Evolutionary conservation across 2,329 filamentous ascomycete genomes (phyloP).

Genomic region (Verticillium klebahnii): DNA sequence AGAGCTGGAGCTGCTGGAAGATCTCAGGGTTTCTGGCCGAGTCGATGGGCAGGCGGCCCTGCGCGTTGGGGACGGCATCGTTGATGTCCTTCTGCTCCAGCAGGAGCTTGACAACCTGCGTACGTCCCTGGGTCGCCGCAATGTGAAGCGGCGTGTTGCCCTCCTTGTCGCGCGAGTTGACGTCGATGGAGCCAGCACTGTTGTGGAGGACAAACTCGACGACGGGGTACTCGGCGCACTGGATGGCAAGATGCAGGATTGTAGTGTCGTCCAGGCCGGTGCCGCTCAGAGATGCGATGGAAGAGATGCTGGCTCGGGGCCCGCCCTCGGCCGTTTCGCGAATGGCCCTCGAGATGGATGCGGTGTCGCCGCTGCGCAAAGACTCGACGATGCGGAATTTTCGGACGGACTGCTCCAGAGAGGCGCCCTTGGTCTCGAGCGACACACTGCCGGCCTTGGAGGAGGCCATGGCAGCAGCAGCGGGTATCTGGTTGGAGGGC

Average conservation of each 20-base stretch:
- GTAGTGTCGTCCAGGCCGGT: conserved; percentile 72
- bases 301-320: conserved; percentile 53
- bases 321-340: conserved; percentile 56
- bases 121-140: conserved; percentile 76
- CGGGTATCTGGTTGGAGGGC: conserved; percentile 27
- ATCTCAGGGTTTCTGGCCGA: conserved; percentile 89
- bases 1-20: conserved; percentile 89
- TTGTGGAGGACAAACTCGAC: conserved; percentile 92
- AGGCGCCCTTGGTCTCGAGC: conserved; percentile 40
- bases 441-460: conserved; percentile 13
- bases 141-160: conserved; percentile 92
- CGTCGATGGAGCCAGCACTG: conserved; percentile 61
- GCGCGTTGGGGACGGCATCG: conserved; percentile 79
- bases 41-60: conserved; percentile 81
- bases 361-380: conserved; percentile 83
- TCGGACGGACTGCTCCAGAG: conserved; percentile 87
- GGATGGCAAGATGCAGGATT: conserved; percentile 87
- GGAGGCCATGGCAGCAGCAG: conserved; percentile 6
- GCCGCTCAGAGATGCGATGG: conserved; percentile 37
- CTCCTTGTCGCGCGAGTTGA: conserved; percentile 88
- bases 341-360: conserved; percentile 82
- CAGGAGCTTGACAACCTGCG: conserved; percentile 74
- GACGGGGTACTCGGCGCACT: conserved; percentile 88
- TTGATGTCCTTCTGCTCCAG: conserved; percentile 82
- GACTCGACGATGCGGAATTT: conserved; percentile 95